Percentiles rank a stretch among this genome's conserved stretches.
Evolutionary conservation across 805 yeast genomes (phyloP).

Genomic region (Candida coquimbonensis): DNA sequence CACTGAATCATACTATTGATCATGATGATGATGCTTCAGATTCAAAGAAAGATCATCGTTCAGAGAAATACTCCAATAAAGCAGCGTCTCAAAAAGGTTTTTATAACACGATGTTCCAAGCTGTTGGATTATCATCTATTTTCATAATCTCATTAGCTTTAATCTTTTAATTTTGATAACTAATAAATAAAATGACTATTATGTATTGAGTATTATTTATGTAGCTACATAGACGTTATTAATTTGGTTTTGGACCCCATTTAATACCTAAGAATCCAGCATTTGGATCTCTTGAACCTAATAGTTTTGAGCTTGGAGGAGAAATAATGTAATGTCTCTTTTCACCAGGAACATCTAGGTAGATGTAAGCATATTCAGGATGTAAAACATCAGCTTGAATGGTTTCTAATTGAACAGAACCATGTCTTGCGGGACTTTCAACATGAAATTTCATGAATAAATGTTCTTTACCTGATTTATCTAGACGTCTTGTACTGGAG

Average conservation of each 20-base stretch:
- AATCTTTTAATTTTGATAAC: neutral
- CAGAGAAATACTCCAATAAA: conserved; percentile 1
- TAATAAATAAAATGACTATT: neutral
- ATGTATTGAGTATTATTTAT: neutral
- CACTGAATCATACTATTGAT: neutral
- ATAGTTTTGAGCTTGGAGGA: conserved; percentile 46
- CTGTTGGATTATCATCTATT: conserved; percentile 1
- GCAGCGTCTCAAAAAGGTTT: conserved; percentile 6
- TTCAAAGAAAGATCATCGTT: neutral
- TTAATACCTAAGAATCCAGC: conserved; percentile 71
- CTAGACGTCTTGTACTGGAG: conserved; percentile 57
- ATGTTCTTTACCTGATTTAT: conserved; percentile 73
- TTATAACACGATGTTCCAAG: conserved; percentile 7
- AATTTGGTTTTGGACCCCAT: conserved; percentile 75
- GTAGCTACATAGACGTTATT: neutral
- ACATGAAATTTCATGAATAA: conserved; percentile 82
- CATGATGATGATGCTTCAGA: neutral
- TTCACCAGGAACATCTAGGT: conserved; percentile 68
- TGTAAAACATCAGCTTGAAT: conserved; percentile 55
- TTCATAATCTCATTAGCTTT: neutral
- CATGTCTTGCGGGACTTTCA: conserved; percentile 59
- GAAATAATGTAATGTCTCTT: conserved; percentile 62
- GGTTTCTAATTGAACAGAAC: conserved; percentile 75
- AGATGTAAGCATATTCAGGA: conserved; percentile 66
- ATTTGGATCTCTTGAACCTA: conserved; percentile 28